phyloP scores from a whole-genome alignment of 129 eudicot species.

The Mikania micrantha region DNA sequence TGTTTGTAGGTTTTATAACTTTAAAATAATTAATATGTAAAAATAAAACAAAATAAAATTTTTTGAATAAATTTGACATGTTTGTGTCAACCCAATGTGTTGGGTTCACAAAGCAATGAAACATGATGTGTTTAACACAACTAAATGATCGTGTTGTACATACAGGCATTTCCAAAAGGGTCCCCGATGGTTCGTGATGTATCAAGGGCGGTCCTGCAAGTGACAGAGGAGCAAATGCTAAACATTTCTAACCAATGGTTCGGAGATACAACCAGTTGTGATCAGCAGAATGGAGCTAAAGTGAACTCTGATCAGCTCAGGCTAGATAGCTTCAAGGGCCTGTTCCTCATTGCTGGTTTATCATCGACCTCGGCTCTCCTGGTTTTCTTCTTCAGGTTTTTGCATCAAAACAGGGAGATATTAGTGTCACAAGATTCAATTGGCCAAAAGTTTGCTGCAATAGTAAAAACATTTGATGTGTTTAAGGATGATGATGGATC shows the following conservation, averaged over 20 bases:
- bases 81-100: too few species aligned
- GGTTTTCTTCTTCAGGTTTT: slow-evolving; percentile 2
- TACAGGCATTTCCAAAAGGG: slow-evolving; percentile 18
- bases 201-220: slow-evolving; percentile 9
- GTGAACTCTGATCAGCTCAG: background rate
- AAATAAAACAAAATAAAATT: too few species aligned
- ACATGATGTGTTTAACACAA: too few species aligned
- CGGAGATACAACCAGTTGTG: background rate
- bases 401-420: background rate
- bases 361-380: slow-evolving; percentile 11
- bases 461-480: slow-evolving; percentile 6
- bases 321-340: slow-evolving; percentile 11
- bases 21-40: too few species aligned
- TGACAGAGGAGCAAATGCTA: slow-evolving; percentile 10
- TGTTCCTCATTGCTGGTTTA: slow-evolving; percentile 6
- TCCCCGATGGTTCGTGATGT: slow-evolving; percentile 11
- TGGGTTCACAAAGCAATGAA: too few species aligned
- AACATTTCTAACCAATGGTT: slow-evolving; percentile 12
- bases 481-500: slow-evolving; percentile 1
- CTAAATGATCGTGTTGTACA: background rate
- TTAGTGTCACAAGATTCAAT: slow-evolving; percentile 6
- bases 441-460: slow-evolving; percentile 9
- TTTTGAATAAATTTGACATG: too few species aligned
- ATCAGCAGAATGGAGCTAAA: background rate
- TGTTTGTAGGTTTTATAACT: too few species aligned